Evolutionary conservation across 345 rosid genomes (phyloP), one percentile per base, ranked within the genome.

Genomic region (Sisymbrium irio): DNA sequence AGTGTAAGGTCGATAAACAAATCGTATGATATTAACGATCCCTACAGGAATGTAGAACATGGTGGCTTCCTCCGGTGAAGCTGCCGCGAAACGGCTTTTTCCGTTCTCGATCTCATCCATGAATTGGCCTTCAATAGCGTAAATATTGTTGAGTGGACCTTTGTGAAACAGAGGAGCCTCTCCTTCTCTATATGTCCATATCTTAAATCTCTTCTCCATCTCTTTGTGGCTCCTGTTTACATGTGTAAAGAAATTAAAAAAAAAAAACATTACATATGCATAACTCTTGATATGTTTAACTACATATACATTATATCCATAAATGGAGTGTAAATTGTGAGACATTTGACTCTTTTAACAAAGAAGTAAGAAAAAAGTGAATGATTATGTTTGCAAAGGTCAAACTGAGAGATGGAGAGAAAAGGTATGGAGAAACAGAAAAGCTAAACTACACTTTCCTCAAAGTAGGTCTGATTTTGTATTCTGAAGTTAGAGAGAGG

Each of bases 121-220:
- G 74, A 87, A 82, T 49, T 87, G 91, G 6, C 91, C 91, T 41
- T 83, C 88, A 1, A 85, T 80, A 0, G 77, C 67, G 33, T 87
- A 87, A 17, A 83, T 85, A 9, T 81, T 27, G 17, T 80, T 79
- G 51, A 80, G 19, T 14, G 87, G 85, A 39, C 84, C 86, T 2
- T 7, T 20, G 39, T 86, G 86, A 17, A 83, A 39, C 27, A 85
- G n/a, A 11, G 88, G 91, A 14, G 42, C 8, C 15, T 83, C 83
- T 60, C 91, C 91, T 74, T 87, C 88, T 15, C 42, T 56, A 49
- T 85, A 85, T 6, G 71, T 44, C 91, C 91, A 87, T 33, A 87
- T 54, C 74, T 87, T 87, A 58, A 87, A 83, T 77, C 82, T 78
- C 78, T 83, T 84, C 70, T 61, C 68, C 91, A 85, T 87, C 77